These are phyloP conservation scores for Fusarium sterilihyphosum DNA, from an alignment of 2,329 filamentous ascomycete genomes.

Conservation along the genomic window DNA sequence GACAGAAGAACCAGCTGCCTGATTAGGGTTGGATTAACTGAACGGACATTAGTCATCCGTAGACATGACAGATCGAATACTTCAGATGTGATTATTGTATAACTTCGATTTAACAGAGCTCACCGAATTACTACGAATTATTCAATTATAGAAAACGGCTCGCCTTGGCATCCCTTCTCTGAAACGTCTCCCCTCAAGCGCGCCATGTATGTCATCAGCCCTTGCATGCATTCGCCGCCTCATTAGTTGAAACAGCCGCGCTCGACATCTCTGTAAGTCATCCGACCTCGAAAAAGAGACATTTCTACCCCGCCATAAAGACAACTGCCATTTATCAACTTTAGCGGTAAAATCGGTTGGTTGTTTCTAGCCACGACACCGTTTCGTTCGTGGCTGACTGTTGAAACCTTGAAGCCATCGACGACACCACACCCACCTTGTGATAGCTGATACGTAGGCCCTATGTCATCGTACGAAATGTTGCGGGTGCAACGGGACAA, in stretches of 20 bases:
- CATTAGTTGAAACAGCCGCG: conserved; percentile 21
- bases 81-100: neutral
- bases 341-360: neutral
- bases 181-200: neutral
- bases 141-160: neutral
- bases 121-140: accelerated
- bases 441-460: neutral
- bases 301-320: neutral
- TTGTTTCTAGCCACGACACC: neutral
- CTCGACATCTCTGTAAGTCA: neutral
- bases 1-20: neutral
- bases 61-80: neutral
- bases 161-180: neutral
- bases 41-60: neutral
- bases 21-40: no score
- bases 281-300: neutral
- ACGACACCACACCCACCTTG: neutral
- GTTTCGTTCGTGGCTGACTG: neutral
- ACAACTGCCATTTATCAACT: neutral
- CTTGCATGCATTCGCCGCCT: conserved; percentile 21
- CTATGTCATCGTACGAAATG: neutral
- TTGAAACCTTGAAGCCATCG: conserved; percentile 22
- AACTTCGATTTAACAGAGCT: neutral
- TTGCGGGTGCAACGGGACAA: neutral
- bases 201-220: conserved; percentile 23